Base-by-base conservation (phyloP, 768 basidiomycete species). In the Hemileccinum rubropunctum region DNA sequence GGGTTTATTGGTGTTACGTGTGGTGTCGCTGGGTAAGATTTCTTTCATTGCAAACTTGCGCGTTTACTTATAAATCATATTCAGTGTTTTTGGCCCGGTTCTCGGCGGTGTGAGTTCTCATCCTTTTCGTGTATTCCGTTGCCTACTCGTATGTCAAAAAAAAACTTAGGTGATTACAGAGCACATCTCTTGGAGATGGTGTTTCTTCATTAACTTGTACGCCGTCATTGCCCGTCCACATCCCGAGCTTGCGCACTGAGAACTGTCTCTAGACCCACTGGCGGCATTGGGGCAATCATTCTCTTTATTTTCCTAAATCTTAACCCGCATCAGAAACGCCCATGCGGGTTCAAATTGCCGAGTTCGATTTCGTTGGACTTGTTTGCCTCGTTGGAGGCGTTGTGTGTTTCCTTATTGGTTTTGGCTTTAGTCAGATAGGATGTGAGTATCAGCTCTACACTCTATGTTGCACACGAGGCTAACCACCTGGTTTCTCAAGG, bases 131-230 rank as follows among this genome's bases (percentile, higher is more conserved):
- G 27, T 2, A 30, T 2, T 27, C 18, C 26, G 2, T 6, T 36
- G 42, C 47, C 51, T 53, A 34, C 53, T 48, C 48, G 48, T 8
- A n/a, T 26, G 26, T 38, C 33, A 13, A 13, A n/a, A 41, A 53
- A 8, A 30, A 30, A 30, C 11, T 10, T 13, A 84, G 85, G 83
- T 69, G 13, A 80, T 91, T 50, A 80, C 88, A 0, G 82, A 90
- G 59, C 83, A 87, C 60, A 82, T 83, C n/a, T 75, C 82, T 1
- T 92, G 90, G 90, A 70, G 90, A 70, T 91, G 90, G 90, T 87
- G 85, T 62, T 89, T 89, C 67, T 88, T 81, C 62, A 83, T 89
- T 57, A 88, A 88, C 58, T 58, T 89, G 85, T 84, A 61, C 48
- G 80, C 53, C 15, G 21, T 34, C 10, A 13, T 20, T 0, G 34